Conservation (phyloP, 495 filamentous ascomycete species). For the Penicillium cataractarum region DNA sequence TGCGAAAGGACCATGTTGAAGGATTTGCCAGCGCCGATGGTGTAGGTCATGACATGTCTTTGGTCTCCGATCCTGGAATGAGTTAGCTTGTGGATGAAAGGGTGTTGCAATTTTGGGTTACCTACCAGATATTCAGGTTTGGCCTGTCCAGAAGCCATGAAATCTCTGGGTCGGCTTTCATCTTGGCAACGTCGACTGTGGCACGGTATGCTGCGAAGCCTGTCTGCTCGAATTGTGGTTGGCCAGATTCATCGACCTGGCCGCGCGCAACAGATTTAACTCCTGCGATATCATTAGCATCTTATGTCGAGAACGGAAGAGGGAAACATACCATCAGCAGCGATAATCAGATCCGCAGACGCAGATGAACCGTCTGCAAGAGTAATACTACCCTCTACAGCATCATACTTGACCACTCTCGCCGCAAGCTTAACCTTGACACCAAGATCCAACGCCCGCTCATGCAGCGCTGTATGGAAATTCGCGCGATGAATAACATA, state of each 20-base stretch:
- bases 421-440: slow-evolving; percentile 28
- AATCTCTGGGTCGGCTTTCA: slow-evolving; percentile 40
- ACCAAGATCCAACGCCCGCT: slow-evolving; percentile 38
- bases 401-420: slow-evolving; percentile 30
- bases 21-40: slow-evolving; percentile 47
- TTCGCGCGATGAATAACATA: slow-evolving; percentile 51
- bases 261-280: slow-evolving; percentile 41
- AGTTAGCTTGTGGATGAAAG: too few relatives aligned
- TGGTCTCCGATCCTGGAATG: slow-evolving; percentile 36
- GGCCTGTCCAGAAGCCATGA: slow-evolving; percentile 45
- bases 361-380: slow-evolving; percentile 18
- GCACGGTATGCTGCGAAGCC: slow-evolving; percentile 49
- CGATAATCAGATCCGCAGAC: slow-evolving; percentile 45
- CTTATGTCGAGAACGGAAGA: background rate
- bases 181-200: slow-evolving; percentile 44
- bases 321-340: slow-evolving; percentile 43
- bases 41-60: slow-evolving; percentile 54
- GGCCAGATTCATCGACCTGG: slow-evolving; percentile 24
- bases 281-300: slow-evolving; percentile 21
- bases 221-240: slow-evolving; percentile 23
- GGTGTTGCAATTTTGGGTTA: background rate
- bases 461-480: slow-evolving; percentile 40
- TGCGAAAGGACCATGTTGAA: slow-evolving; percentile 59
- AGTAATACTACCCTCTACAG: slow-evolving; percentile 20
- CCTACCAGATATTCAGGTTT: slow-evolving; percentile 46